Percentiles rank a stretch among this genome's conserved stretches.
phyloP scores from a whole-genome alignment of 768 basidiomycete species.

The Lactifluus piperatus region DNA sequence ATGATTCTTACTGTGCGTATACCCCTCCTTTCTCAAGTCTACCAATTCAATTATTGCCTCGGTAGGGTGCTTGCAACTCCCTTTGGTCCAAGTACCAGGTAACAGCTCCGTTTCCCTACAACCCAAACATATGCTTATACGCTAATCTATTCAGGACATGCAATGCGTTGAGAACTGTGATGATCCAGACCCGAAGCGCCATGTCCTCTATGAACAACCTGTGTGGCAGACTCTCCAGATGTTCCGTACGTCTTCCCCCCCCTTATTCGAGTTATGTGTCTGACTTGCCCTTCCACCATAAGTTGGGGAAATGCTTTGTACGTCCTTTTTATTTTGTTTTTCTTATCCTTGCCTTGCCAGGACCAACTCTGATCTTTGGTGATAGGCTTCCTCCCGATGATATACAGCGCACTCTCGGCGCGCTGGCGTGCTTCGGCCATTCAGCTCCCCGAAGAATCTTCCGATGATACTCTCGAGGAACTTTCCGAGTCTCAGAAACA shows the following conservation, averaged over 20 bases:
- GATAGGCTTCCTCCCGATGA: conserved; percentile 77
- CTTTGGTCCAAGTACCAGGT: conserved; percentile 82
- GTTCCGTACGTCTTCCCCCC: conserved; percentile 54
- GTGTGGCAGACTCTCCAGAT: conserved; percentile 90
- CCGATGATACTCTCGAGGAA: conserved; percentile 25
- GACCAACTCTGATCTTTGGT: conserved; percentile 1
- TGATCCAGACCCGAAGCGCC: conserved; percentile 48
- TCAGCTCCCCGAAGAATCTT: conserved; percentile 38
- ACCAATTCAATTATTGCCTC: conserved; percentile 3
- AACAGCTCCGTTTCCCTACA: conserved; percentile 20
- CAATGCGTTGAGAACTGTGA: conserved; percentile 95
- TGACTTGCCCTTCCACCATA: conserved; percentile 24
- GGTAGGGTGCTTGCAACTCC: conserved; percentile 70
- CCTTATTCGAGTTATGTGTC: conserved; percentile 8
- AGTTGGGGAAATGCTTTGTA: conserved; percentile 95
- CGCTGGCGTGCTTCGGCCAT: conserved; percentile 40
- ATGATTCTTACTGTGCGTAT: conserved; percentile 82
- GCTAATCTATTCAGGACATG: conserved; percentile 58
- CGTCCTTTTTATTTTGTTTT: conserved; percentile 30
- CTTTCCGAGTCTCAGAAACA: conserved; percentile 16
- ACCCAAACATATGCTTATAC: not conserved
- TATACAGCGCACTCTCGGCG: conserved; percentile 56
- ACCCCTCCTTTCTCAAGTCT: not conserved
- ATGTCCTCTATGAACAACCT: conserved; percentile 85
- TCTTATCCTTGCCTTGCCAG: not conserved